Evolutionary conservation across 2,329 filamentous ascomycete genomes (phyloP).

Genomic region (Bipolaris cookei): DNA sequence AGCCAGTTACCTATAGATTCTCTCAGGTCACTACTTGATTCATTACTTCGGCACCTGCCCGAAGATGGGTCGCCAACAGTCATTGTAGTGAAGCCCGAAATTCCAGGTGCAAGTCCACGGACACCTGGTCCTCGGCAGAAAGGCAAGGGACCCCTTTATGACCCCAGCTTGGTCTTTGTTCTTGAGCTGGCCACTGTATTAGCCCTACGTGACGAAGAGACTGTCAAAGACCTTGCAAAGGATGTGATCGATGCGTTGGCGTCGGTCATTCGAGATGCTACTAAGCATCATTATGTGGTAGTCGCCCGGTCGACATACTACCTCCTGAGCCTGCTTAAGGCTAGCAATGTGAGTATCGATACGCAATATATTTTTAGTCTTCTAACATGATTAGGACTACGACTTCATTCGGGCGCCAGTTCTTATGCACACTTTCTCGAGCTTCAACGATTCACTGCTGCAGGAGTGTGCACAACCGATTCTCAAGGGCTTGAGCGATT

Average conservation of each 20-base stretch:
- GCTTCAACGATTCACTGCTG: conserved; percentile 78
- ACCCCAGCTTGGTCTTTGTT: conserved; percentile 87
- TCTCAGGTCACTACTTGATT: conserved; percentile 69
- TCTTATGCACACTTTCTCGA: conserved; percentile 88
- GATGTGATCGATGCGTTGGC: conserved; percentile 81
- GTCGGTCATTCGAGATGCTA: conserved; percentile 77
- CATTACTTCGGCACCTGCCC: conserved; percentile 82
- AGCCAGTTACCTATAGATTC: conserved; percentile 68
- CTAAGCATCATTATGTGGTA: conserved; percentile 80
- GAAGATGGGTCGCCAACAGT: conserved; percentile 82
- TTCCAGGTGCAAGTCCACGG: conserved; percentile 66
- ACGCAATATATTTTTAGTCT: neutral
- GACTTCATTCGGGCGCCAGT: conserved; percentile 92
- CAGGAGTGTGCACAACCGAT: conserved; percentile 77
- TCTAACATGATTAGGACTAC: conserved; percentile 65
- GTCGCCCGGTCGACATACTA: conserved; percentile 87
- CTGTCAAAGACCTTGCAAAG: conserved; percentile 75
- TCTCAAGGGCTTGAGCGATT: conserved; percentile 78
- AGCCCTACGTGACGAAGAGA: conserved; percentile 75
- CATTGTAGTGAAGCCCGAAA: conserved; percentile 89
- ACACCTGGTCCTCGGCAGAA: conserved; percentile 65
- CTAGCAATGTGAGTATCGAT: conserved; percentile 73
- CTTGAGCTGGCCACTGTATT: conserved; percentile 87
- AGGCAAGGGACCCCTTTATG: conserved; percentile 70
- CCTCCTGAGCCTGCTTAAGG: conserved; percentile 77